Conservation (phyloP, 2,329 filamentous ascomycete genomes). For the Cordyceps fumosorosea region DNA sequence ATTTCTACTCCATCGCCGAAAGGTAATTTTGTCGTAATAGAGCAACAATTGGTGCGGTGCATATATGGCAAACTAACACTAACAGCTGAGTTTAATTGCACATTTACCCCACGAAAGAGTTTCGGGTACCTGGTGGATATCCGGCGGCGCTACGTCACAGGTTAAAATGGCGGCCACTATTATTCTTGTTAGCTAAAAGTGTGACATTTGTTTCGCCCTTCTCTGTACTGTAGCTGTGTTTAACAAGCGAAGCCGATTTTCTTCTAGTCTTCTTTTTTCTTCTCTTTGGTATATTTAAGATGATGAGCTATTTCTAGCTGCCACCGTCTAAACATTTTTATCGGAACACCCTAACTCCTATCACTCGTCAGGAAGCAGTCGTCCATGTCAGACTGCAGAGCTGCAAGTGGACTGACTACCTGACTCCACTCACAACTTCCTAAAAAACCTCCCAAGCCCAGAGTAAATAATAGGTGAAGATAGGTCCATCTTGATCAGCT, state of each 20-base stretch:
- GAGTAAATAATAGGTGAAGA: neutral
- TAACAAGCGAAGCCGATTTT: neutral
- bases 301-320: neutral
- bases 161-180: neutral
- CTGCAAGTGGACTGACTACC: neutral
- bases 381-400: neutral
- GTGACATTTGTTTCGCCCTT: no score
- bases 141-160: neutral
- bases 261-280: neutral
- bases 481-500: neutral
- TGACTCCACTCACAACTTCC: neutral
- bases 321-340: neutral
- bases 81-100: no score
- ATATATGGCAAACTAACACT: no score
- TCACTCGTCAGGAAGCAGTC: neutral
- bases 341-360: neutral
- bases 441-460: neutral
- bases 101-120: no score
- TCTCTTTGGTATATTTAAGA: neutral
- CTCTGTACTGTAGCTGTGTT: no score
- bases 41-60: neutral
- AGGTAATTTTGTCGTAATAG: neutral
- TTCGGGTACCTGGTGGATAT: neutral
- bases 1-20: neutral
- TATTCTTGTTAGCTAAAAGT: neutral